Base-by-base conservation (phyloP, 768 basidiomycete species). In the Naematelia encephala region DNA sequence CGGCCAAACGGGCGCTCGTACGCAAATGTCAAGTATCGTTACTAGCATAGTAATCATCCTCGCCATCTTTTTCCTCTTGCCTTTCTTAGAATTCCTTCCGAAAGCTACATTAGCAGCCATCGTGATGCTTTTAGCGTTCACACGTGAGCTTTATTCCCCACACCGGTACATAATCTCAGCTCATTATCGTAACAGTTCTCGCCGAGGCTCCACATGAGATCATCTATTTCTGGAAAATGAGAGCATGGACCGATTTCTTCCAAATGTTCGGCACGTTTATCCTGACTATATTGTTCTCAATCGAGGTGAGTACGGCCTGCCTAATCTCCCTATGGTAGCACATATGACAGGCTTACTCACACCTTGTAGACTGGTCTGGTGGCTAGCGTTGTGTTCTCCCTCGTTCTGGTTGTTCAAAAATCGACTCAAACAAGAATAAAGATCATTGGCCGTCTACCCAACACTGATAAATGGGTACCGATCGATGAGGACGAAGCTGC, bases 391-490 rank as follows among this genome's bases (percentile, higher is more conserved):
- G 85, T 91, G 43, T 84, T 92, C 57, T 91, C 91, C 3, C 82
- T 98, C 42, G 79, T 97, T 0, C 82, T 98, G 28, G 90, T 96
- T 48, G 89, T 98, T 3, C 86, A 87, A 64, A 86, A 90, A 30
- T 91, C 91, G 1, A 91, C 93, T 2, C 87, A 84, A 68, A 84
- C 91, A 1, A 82, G 91, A 11, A 90, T 98, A 87, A 87, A 89
- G 4, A 91, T 98, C 66, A 80, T 97, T 67, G 93, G 93, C 8
- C 84, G 88, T 8, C 83, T 97, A 44, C 92, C 90, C 1, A 89
- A 88, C 2, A 94, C 92, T 0, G 85, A 90, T 58, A 79, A 85
- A 55, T 99, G 92, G 91, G 90, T 87, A 62, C 87, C 94, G 2
- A 82, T 99, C 42, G 87, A 87, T 49, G 91, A 96, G 72, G 86